These are phyloP conservation scores for Byssoonygena ceratinophila DNA, from an alignment of 2,329 filamentous ascomycete genomes.

Conservation along the genomic window DNA sequence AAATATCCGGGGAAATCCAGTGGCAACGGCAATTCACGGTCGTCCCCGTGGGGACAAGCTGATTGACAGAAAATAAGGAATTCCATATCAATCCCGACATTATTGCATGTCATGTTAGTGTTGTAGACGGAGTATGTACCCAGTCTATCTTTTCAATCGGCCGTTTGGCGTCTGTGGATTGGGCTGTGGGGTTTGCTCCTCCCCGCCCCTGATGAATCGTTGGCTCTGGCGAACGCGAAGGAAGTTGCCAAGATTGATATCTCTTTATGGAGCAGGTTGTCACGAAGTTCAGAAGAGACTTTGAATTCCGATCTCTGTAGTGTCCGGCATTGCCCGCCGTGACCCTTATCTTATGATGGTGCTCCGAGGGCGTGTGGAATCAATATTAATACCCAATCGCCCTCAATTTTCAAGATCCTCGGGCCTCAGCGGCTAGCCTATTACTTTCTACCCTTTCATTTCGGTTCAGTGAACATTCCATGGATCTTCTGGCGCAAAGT, in stretches of 20 bases:
- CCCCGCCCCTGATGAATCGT: too few species aligned
- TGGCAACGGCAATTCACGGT: neutral
- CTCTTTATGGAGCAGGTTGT: too few species aligned
- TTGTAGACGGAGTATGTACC: neutral
- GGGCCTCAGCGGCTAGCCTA: neutral
- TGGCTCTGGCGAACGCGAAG: too few species aligned
- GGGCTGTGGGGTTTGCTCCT: too few species aligned
- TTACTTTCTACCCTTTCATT: neutral
- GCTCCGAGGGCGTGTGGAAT: neutral
- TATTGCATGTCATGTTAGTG: neutral
- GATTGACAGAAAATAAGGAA: neutral
- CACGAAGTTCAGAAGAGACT: too few species aligned
- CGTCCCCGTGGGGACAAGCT: neutral
- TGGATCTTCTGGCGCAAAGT: neutral
- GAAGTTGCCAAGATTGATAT: too few species aligned
- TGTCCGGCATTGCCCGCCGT: neutral
- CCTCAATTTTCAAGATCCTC: too few species aligned
- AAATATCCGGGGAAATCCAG: slow-evolving; percentile 2
- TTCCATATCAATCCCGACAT: neutral
- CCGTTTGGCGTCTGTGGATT: too few species aligned
- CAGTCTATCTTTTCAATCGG: too few species aligned
- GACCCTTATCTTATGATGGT: neutral
- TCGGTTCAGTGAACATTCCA: neutral
- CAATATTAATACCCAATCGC: too few species aligned
- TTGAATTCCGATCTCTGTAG: too few species aligned